These are phyloP conservation scores for Mallotus japonicus DNA, from an alignment of 441 rosid species.

Conservation along the genomic window DNA sequence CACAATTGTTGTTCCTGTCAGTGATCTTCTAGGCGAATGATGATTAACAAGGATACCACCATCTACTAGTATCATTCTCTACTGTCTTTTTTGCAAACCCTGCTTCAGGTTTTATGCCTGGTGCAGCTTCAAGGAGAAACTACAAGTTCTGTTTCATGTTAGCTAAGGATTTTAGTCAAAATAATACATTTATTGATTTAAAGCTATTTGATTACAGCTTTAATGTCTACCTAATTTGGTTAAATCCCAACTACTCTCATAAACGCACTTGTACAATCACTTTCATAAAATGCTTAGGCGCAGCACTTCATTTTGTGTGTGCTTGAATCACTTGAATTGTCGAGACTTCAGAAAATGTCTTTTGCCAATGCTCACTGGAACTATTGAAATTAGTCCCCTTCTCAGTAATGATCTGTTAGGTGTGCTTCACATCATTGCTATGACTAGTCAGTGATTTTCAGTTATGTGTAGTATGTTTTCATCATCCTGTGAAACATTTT, in stretches of 20 bases:
- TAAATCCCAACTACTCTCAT: not conserved
- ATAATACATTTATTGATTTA: not conserved
- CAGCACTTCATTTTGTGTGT: not conserved
- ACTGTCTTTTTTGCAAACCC: not conserved
- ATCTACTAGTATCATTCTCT: not conserved
- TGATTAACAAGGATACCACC: not conserved
- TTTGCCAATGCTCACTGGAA: not conserved
- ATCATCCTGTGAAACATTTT: not conserved
- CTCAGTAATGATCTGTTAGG: not conserved
- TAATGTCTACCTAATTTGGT: not conserved
- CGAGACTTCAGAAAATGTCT: not conserved
- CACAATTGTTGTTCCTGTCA: not conserved
- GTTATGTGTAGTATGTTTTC: slow-evolving; percentile 43
- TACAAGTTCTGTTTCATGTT: not conserved
- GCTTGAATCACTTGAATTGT: not conserved
- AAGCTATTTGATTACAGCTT: not conserved
- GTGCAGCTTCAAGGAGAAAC: not conserved
- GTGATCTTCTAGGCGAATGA: not conserved
- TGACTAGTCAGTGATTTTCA: slow-evolving; percentile 17
- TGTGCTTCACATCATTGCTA: slow-evolving; percentile 2
- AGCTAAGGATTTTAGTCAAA: slow-evolving; percentile 4
- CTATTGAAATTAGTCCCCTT: not conserved
- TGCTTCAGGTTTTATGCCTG: not conserved
- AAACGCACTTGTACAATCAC: not conserved
- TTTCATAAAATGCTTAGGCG: not conserved